Evolutionary conservation across 192 early-diverging fungal genomes (phyloP), one percentile per base, ranked within the genome.

Genomic region (Spizellomyces punctatus): DNA sequence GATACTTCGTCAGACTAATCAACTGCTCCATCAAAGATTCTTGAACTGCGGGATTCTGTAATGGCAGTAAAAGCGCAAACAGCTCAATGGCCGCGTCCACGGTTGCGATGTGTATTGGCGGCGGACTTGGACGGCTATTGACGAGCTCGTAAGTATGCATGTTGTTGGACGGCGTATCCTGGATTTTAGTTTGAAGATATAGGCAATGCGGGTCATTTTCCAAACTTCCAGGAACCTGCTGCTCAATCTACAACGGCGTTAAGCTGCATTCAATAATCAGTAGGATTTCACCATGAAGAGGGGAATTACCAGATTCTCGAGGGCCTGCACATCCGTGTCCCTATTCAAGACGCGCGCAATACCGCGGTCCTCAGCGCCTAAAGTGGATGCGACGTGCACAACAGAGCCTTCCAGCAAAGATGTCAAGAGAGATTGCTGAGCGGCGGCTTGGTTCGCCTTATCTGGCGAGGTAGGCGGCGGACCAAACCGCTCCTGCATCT

Each of bases 51-150:
- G 90, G 86, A 8, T 81, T 81, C 54, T 93, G 88, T 12, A 81
- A 67, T 5, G 90, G 89, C 43, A 96, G 91, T 9, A 95, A 61
- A 1, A 85, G 80, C 2, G 90, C 86, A 78, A 95, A 93, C 9
- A 98, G 65, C 43, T 90, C 87, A 47, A 97, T 86, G 7, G 91
- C 85, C 3, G 88, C 79, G 76, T 99, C 94, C n/a, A 95, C 88
- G 45, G 90, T 83, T 10, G 82, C 78, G 45, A 86, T 63, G 16
- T 17, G 19, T 27, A 74, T 55, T 46, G 79, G 81, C 46, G 71
- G 42, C 4, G 79, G 72, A 7, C 56, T 19, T 6, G 77, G 74
- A 16, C 67, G 47, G 76, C 27, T 77, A 45, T 81, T 62, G 43
- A 50, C 58, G 36, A 70, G 68, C 59, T 70, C 68, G 46, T 42